Conservation (phyloP, 2,329 filamentous ascomycete species). For the Ceratocystis harringtonii region DNA sequence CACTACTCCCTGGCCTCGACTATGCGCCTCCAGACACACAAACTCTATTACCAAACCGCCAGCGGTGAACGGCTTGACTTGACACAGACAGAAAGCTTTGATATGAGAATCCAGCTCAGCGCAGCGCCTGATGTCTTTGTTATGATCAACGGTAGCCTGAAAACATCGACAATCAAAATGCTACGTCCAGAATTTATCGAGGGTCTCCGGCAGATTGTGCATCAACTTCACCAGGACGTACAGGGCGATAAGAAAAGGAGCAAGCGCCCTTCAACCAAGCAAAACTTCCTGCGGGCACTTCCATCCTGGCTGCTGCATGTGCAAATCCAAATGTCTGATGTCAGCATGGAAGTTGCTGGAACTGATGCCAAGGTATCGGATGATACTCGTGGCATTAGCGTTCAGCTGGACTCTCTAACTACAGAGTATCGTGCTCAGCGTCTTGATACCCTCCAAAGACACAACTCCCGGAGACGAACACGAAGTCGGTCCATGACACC, state of each 20-base stretch:
- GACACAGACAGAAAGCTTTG: constrained; percentile 72
- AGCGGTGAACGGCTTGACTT: constrained; percentile 72
- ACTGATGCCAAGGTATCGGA: constrained; percentile 71
- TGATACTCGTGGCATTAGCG: constrained; percentile 63
- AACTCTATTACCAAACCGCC: constrained; percentile 87
- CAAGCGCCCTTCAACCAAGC: constrained; percentile 39
- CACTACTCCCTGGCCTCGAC: constrained; percentile 78
- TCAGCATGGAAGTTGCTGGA: constrained; percentile 81
- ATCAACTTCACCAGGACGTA: constrained; percentile 59
- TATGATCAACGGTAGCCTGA: constrained; percentile 60
- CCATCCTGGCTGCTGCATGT: constrained; percentile 76
- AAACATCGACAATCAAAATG: constrained; percentile 80
- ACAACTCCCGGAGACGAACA: constrained; percentile 51
- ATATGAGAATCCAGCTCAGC: constrained; percentile 70
- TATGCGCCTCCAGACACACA: constrained; percentile 69
- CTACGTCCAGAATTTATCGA: constrained; percentile 85
- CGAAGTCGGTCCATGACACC: constrained; percentile 57
- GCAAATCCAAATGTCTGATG: constrained; percentile 72
- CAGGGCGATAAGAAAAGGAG: constrained; percentile 27
- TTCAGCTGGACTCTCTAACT: constrained; percentile 78
- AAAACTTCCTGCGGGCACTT: constrained; percentile 60
- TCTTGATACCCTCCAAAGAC: constrained; percentile 46
- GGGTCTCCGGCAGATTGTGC: constrained; percentile 79
- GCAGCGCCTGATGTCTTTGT: constrained; percentile 78
- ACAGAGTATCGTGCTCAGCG: constrained; percentile 79